Evolutionary conservation across 192 early-diverging fungal species (phyloP), one percentile per base, ranked within the genome.

Genomic region (Podila epicladia): DNA sequence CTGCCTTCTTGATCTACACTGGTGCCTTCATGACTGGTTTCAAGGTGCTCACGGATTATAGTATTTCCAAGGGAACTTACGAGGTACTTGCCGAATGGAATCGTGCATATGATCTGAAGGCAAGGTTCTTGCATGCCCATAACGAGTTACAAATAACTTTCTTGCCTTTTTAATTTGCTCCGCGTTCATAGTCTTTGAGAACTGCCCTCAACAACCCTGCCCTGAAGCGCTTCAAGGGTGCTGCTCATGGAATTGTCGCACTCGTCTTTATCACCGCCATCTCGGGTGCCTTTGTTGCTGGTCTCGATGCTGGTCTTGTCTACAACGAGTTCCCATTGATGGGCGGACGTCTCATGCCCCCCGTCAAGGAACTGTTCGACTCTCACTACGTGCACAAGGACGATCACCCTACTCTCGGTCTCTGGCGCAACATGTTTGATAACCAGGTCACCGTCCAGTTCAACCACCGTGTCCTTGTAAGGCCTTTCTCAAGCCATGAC

Each of bases 301-400:
- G 97, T 20, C 86, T 99, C 29, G 97, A 99, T 77, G 97, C 97
- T 38, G 97, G 98, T 11, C 85, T 99, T 31, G 89, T 98, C 60
- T 99, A 98, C 87, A 97, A 99, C 85, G 96, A 97, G 87, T 99
- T 95, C 79, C 98, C 98, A 3, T 86, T 87, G 59, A 99, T 99
- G 98, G 98, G 96, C 60, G 85, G 87, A 33, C 89, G 92, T 11
- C 69, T 96, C n/a, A 82, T 96, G 20, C 97, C 96, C 38, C 92
- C 92, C 17, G 85, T 79, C 29, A 75, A 82, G 5, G 93, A 95
- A 64, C 87, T 95, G 17, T 87, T 77, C 73, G 85, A 88, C 9
- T 62, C 67, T 31, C 50, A 82, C 28, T 92, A 85, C 58, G 74
- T 87, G 41, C 87, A 89, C 60, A 58, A 80, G 19, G 64, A 72